Evolutionary conservation across 2,329 filamentous ascomycete genomes (phyloP).

Genomic region (Xylaria sp.): DNA sequence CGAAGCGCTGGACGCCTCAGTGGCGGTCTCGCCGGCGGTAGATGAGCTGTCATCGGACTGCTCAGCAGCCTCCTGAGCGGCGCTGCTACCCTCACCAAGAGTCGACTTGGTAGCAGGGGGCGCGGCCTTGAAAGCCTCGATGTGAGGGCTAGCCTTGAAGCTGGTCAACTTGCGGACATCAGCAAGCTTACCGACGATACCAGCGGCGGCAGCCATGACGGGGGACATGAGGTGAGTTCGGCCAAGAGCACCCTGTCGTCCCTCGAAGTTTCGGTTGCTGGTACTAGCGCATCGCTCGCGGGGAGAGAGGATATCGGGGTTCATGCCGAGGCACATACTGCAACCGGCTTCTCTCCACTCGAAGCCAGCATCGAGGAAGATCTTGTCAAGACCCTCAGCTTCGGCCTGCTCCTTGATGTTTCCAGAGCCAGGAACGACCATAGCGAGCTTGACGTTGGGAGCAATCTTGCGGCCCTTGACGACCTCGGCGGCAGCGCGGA

Average conservation of each 20-base stretch:
- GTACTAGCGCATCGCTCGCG: conserved; percentile 92
- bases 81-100: conserved; percentile 48
- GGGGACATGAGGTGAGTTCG: conserved; percentile 96
- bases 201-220: conserved; percentile 90
- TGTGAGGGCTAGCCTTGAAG: conserved; percentile 54
- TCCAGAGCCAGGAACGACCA: conserved; percentile 95
- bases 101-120: conserved; percentile 39
- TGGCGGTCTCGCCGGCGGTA: conserved; percentile 56
- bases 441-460: conserved; percentile 81
- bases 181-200: conserved; percentile 82
- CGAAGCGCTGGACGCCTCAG: conserved; percentile 40
- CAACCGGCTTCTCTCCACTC: conserved; percentile 98
- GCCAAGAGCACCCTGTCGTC: conserved; percentile 84
- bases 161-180: conserved; percentile 78
- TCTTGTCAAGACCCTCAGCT: conserved; percentile 84
- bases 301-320: conserved; percentile 91
- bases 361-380: conserved; percentile 87
- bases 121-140: conserved; percentile 47
- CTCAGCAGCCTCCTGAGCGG: conserved; percentile 47
- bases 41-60: conserved; percentile 59
- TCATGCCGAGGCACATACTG: conserved; percentile 99
- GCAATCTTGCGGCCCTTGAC: conserved; percentile 86
- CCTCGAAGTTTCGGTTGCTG: conserved; percentile 96
- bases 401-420: conserved; percentile 91
- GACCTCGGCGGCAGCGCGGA: conserved; percentile 78